phyloP scores from a whole-genome alignment of 495 filamentous ascomycete genomes.

The Tuber aestivum region DNA sequence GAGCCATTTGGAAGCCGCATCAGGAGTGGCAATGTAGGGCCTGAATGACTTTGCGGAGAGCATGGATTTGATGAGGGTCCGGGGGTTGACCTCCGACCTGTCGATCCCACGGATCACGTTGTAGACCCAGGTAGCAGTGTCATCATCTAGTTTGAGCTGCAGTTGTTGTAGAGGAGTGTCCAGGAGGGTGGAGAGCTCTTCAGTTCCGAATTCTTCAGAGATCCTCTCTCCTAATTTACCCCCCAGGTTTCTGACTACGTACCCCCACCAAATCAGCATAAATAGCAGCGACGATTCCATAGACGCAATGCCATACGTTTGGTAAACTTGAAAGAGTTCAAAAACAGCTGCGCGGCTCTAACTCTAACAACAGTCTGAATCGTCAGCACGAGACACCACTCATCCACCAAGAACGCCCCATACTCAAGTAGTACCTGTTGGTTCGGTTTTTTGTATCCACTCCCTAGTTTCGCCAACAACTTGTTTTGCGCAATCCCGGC shows the following conservation, averaged over 20 bases:
- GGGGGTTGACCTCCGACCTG: constrained; percentile 76
- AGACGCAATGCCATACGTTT: constrained; percentile 51
- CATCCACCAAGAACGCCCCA: neutral
- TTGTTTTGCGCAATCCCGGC: constrained; percentile 86
- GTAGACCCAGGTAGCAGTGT: constrained; percentile 83
- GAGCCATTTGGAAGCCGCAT: constrained; percentile 81
- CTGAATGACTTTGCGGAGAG: constrained; percentile 92
- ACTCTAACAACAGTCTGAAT: constrained; percentile 69
- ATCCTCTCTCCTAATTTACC: constrained; percentile 93
- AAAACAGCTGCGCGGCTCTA: constrained; percentile 71
- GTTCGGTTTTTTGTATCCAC: constrained; percentile 85
- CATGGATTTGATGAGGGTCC: constrained; percentile 96
- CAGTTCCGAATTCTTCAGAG: constrained; percentile 67
- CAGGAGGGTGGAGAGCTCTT: constrained; percentile 70
- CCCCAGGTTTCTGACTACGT: constrained; percentile 69
- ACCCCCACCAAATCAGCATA: neutral
- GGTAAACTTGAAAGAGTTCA: constrained; percentile 83
- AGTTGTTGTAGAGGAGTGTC: constrained; percentile 68
- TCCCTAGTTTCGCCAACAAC: constrained; percentile 90
- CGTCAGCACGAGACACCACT: neutral
- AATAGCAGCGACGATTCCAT: neutral
- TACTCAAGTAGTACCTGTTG: constrained; percentile 51
- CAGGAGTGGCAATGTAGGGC: constrained; percentile 70
- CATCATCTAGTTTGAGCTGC: constrained; percentile 71
- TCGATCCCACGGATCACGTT: constrained; percentile 80